These are phyloP conservation scores for Colletotrichum orchidophilum DNA, from an alignment of 2,329 filamentous ascomycete species.

Conservation along the genomic window DNA sequence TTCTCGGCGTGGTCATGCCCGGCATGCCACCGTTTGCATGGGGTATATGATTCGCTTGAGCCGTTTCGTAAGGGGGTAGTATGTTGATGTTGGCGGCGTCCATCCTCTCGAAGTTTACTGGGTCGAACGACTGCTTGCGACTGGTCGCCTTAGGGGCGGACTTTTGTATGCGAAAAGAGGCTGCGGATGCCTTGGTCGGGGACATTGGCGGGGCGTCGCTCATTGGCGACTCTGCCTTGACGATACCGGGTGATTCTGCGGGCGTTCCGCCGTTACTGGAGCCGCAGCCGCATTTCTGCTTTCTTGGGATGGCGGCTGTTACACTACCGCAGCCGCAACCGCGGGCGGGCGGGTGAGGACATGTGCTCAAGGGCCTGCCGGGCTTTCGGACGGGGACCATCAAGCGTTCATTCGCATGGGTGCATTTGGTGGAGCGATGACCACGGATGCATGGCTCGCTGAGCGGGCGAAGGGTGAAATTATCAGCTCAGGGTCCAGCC, in stretches of 20 bases:
- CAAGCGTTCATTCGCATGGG: constrained; percentile 72
- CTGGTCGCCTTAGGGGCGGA: constrained; percentile 45
- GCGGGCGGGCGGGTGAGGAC: constrained; percentile 71
- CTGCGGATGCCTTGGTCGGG: constrained; percentile 44
- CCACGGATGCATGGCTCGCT: constrained; percentile 81
- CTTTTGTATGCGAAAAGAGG: constrained; percentile 58
- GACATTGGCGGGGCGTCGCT: constrained; percentile 45
- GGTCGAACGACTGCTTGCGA: constrained; percentile 61
- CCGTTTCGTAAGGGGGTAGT: constrained; percentile 45
- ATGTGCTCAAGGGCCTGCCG: constrained; percentile 74
- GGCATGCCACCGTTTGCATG: constrained; percentile 37
- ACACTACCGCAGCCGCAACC: constrained; percentile 70
- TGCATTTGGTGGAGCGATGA: constrained; percentile 80
- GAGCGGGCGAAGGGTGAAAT: constrained; percentile 28
- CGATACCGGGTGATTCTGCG: constrained; percentile 26
- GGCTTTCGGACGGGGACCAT: constrained; percentile 78
- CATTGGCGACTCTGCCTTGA: constrained; percentile 38
- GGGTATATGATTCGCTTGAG: constrained; percentile 6
- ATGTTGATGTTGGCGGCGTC: constrained; percentile 63
- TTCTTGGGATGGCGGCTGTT: constrained; percentile 70
- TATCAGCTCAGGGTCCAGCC: constrained; percentile 30
- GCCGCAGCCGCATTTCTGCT: constrained; percentile 65
- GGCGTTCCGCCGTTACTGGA: constrained; percentile 38
- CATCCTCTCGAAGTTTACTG: constrained; percentile 59
- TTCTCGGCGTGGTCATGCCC: constrained; percentile 31